These are phyloP conservation scores for Cruciata laevipes DNA, from an alignment of 257 asterid genomes.

Conservation along the genomic window DNA sequence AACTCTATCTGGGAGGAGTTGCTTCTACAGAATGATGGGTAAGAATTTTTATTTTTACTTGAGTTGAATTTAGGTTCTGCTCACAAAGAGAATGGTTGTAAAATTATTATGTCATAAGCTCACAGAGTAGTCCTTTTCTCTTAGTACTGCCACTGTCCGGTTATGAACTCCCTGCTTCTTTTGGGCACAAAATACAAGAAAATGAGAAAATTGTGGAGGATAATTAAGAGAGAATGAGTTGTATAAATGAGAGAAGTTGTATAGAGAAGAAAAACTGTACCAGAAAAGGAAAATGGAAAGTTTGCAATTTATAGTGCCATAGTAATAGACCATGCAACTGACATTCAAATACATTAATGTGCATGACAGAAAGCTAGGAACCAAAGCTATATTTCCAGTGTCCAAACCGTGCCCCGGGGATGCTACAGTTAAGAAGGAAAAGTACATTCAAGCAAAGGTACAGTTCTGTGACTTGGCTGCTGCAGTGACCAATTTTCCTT, in stretches of 20 bases:
- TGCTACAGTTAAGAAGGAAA: constrained; percentile 59
- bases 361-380: not conserved
- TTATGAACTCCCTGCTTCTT: not conserved
- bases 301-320: no score
- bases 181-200: not conserved
- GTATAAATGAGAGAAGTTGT: not conserved
- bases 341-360: not conserved
- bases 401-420: constrained; percentile 69
- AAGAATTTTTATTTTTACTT: constrained; percentile 21
- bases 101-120: not conserved
- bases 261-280: not conserved
- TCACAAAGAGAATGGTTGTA: constrained; percentile 2
- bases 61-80: not conserved
- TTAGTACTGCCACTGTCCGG: not conserved
- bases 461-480: constrained; percentile 4
- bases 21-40: constrained; percentile 57
- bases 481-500: not conserved
- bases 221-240: not conserved
- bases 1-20: constrained; percentile 93
- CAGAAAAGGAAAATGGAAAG: not conserved
- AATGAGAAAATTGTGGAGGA: not conserved
- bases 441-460: constrained; percentile 89
- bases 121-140: not conserved
- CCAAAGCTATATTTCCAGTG: constrained; percentile 24
- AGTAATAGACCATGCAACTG: no score